Conservation (phyloP, 78 protist species). For the slime mould (Dictyostelium discoideum) region dicty_2.7 NC_007090.3:4026001-4026500, state of each 20-base stretch:
- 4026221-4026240: not conserved
- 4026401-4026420: too few species aligned
- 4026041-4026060: not conserved
- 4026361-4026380: not conserved
- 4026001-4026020: not conserved
- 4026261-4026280: not conserved
- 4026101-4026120: conserved; percentile 8
- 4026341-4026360: conserved; percentile 1
- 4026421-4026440: not conserved
- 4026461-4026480: conserved; percentile 15
- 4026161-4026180: not conserved
- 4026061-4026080: not conserved
- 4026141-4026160: conserved; percentile 3
- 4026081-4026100: not conserved
- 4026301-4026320: conserved; percentile 5
- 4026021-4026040: not conserved
- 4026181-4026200: not conserved
- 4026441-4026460: conserved; percentile 11
- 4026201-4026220: not conserved
- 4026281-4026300: conserved; percentile 10
- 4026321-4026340: not conserved
- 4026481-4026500: conserved; percentile 22
- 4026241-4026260: conserved; percentile 26
- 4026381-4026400: not conserved
- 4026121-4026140: not conserved